Conservation (phyloP, 2,329 filamentous ascomycete species). For the Macrophomina phaseolina region DNA sequence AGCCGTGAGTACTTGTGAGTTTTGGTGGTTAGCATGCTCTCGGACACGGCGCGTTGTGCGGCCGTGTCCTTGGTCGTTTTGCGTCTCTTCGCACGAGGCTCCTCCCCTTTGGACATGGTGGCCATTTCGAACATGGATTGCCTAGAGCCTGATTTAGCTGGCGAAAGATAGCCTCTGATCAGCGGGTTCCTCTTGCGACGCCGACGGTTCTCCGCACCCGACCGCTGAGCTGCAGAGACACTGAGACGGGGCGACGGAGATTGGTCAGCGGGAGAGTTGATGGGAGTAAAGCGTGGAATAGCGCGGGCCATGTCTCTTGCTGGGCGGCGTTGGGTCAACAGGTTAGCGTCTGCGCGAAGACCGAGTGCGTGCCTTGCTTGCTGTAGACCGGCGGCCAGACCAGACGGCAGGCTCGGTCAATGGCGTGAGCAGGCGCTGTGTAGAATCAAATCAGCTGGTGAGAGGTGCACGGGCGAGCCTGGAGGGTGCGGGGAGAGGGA, state of each 20-base stretch:
- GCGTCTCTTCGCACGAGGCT: slow-evolving; percentile 4
- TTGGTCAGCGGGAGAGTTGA: neutral
- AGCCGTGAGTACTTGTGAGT: neutral
- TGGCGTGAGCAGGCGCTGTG: neutral
- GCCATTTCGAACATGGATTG: slow-evolving; percentile 24
- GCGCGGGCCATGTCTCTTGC: neutral
- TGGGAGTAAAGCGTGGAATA: slow-evolving; percentile 8
- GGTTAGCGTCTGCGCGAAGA: no score
- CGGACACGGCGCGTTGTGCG: neutral
- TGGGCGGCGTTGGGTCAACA: no score
- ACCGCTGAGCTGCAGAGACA: neutral
- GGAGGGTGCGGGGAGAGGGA: slow-evolving; percentile 1
- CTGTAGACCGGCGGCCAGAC: neutral
- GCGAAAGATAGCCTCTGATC: slow-evolving; percentile 13
- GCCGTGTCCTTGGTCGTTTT: neutral
- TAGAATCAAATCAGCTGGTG: neutral
- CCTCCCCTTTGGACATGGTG: slow-evolving; percentile 19
- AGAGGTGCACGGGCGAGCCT: slow-evolving; percentile 4
- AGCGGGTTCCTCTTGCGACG: slow-evolving; percentile 3
- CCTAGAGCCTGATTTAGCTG: neutral
- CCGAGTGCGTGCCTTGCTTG: neutral
- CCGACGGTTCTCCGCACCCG: neutral
- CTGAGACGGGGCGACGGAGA: neutral
- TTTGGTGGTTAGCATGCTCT: slow-evolving; percentile 11
- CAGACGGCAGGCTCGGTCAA: neutral